Conservation (phyloP, 306 rosid species). For the Quillaja saponaria region DNA sequence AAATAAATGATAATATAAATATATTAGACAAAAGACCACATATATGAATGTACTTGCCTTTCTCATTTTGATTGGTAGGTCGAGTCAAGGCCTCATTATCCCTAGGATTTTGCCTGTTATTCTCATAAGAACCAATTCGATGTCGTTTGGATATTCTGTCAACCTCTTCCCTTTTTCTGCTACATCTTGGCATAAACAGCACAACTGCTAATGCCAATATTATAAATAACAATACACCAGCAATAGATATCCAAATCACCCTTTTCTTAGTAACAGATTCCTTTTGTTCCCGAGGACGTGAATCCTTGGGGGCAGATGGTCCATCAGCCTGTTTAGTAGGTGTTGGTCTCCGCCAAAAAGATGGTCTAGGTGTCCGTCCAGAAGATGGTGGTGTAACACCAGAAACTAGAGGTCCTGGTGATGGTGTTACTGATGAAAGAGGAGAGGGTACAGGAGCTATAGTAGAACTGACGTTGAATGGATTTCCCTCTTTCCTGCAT, state of each 20-base stretch:
- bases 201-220: constrained; percentile 53
- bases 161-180: constrained; percentile 45
- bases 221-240: constrained; percentile 49
- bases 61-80: constrained; percentile 52
- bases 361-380: constrained; percentile 35
- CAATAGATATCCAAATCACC: constrained; percentile 77
- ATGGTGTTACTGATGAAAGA: constrained; percentile 40
- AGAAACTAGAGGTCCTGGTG: constrained; percentile 50
- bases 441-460: constrained; percentile 55
- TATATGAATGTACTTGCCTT: constrained; percentile 46
- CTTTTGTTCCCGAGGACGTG: constrained; percentile 55
- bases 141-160: constrained; percentile 57
- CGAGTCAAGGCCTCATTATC: constrained; percentile 46
- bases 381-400: constrained; percentile 42
- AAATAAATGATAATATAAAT: constrained; percentile 20
- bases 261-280: constrained; percentile 43
- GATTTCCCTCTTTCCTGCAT: constrained; percentile 87
- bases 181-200: constrained; percentile 65
- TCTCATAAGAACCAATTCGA: constrained; percentile 62
- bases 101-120: constrained; percentile 56
- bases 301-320: constrained; percentile 55
- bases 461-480: constrained; percentile 56
- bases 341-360: constrained; percentile 13
- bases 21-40: constrained; percentile 26
- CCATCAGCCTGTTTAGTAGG: constrained; percentile 61